These are phyloP conservation scores for Eutrema yunnanense DNA, from an alignment of 345 rosid species.

Conservation along the genomic window DNA sequence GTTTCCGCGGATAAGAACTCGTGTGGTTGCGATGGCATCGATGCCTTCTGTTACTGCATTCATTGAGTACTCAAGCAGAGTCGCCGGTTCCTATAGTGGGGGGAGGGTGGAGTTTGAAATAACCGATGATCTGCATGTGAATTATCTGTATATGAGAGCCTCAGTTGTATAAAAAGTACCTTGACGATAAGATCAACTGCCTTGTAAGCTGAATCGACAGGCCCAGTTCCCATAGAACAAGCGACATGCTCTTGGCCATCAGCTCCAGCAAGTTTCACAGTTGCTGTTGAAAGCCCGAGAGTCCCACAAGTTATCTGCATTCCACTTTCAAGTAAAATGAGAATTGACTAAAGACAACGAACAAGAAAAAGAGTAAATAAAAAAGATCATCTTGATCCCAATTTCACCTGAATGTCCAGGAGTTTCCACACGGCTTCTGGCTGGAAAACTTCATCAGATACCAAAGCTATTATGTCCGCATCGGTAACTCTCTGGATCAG, in stretches of 20 bases:
- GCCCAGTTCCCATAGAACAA: slow-evolving; percentile 87
- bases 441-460: slow-evolving; percentile 97
- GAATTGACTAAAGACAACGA: not conserved
- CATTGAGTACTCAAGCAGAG: slow-evolving; percentile 85
- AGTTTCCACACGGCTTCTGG: slow-evolving; percentile 83
- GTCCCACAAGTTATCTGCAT: slow-evolving; percentile 89
- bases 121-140: not conserved
- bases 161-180: slow-evolving; percentile 32
- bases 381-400: not conserved
- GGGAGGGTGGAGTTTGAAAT: not conserved
- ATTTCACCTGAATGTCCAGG: slow-evolving; percentile 68
- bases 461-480: slow-evolving; percentile 83
- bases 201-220: slow-evolving; percentile 97
- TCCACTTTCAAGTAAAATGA: not conserved
- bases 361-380: not conserved
- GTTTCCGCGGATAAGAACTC: slow-evolving; percentile 80
- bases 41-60: slow-evolving; percentile 89
- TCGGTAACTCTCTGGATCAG: slow-evolving; percentile 68
- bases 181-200: slow-evolving; percentile 83
- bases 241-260: slow-evolving; percentile 68
- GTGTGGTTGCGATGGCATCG: slow-evolving; percentile 93
- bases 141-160: not conserved
- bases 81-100: slow-evolving; percentile 48
- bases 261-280: slow-evolving; percentile 70
- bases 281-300: slow-evolving; percentile 85